Conservation (phyloP, 768 basidiomycete genomes). For the Krasilnikovozyma curviuscula region DNA sequence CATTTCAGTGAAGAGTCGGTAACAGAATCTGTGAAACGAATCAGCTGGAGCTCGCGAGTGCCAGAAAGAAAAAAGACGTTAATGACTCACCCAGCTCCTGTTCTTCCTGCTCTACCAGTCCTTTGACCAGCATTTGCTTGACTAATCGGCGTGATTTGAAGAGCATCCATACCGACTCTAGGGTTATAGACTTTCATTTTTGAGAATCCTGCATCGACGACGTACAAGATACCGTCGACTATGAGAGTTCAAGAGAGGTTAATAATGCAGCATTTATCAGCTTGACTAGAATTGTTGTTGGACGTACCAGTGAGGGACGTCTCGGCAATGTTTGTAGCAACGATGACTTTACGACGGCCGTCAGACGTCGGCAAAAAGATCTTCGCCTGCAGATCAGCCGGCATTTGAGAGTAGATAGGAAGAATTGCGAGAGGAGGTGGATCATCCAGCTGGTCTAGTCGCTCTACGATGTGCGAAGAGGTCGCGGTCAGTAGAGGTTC, state of each 20-base stretch:
- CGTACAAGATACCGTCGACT: constrained; percentile 96
- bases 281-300: not conserved
- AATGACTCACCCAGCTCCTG: constrained; percentile 71
- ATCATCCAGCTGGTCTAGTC: constrained; percentile 77
- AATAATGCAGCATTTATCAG: not conserved
- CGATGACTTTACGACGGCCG: constrained; percentile 87
- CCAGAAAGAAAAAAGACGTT: not conserved
- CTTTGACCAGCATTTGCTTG: constrained; percentile 95
- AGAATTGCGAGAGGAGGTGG: constrained; percentile 71
- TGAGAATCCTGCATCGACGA: constrained; percentile 89
- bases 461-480: constrained; percentile 38
- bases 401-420: constrained; percentile 99
- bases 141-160: constrained; percentile 97
- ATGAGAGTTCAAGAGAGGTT: constrained; percentile 8
- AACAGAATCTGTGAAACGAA: constrained; percentile 49
- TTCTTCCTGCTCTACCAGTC: constrained; percentile 88
- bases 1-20: constrained; percentile 92
- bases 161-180: constrained; percentile 95
- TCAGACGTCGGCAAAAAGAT: constrained; percentile 90
- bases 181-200: constrained; percentile 99
- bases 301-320: constrained; percentile 71
- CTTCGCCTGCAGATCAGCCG: constrained; percentile 92
- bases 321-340: constrained; percentile 97
- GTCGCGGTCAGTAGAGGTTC: not conserved
- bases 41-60: not conserved